phyloP scores from a whole-genome alignment of 2,329 filamentous ascomycete species.

The Fusarium veterinarium region DNA sequence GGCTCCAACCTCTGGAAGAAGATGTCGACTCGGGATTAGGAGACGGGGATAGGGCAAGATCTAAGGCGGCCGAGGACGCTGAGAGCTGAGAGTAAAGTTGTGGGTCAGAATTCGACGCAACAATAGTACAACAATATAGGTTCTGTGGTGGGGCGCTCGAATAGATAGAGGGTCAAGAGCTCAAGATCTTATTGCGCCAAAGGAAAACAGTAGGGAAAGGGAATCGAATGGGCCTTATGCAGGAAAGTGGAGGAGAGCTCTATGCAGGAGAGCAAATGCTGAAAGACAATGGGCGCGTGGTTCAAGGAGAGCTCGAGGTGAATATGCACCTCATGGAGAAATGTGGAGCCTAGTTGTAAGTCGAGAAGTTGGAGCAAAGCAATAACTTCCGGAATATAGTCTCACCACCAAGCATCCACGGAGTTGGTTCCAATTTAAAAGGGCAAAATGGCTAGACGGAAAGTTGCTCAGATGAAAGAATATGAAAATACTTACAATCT shows the following conservation, averaged over 20 bases:
- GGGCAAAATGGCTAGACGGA: background rate
- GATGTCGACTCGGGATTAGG: conserved; percentile 67
- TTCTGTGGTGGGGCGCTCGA: conserved; percentile 1
- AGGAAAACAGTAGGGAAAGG: conserved; percentile 1
- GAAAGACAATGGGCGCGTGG: conserved; percentile 14
- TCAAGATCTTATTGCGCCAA: conserved; percentile 12
- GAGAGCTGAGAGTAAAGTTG: conserved; percentile 70
- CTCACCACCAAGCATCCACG: background rate
- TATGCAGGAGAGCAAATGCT: conserved; percentile 21
- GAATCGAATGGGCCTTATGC: background rate
- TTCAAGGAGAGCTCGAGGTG: conserved; percentile 20
- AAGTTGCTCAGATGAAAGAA: conserved; percentile 11
- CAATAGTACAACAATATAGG: conserved; percentile 24
- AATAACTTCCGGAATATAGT: conserved; percentile 22
- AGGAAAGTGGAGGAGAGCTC: background rate
- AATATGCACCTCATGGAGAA: conserved; percentile 32
- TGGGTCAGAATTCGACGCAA: conserved; percentile 50
- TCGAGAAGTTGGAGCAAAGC: conserved; percentile 9
- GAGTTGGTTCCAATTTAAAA: background rate
- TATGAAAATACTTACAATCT: conserved; percentile 60
- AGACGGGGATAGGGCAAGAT: conserved; percentile 78
- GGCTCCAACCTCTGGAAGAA: conserved; percentile 66
- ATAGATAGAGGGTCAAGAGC: conserved; percentile 11
- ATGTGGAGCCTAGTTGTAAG: conserved; percentile 36
- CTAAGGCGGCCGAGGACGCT: conserved; percentile 82